These are phyloP conservation scores for Leccinum olivaceopallidum DNA, from an alignment of 768 basidiomycete species.

Conservation along the genomic window DNA sequence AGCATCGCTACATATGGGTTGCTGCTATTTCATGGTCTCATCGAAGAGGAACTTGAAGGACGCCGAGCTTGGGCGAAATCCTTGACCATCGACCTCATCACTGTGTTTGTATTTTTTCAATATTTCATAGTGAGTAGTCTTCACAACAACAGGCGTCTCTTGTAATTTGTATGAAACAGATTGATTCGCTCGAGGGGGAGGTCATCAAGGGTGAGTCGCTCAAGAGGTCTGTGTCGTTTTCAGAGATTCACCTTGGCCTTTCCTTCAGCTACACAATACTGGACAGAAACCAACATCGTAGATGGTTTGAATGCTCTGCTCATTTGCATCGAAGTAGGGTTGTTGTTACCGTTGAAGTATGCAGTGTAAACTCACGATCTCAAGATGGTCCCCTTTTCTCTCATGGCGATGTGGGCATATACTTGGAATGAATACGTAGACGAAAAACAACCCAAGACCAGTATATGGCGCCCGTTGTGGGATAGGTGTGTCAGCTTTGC, in stretches of 20 bases:
- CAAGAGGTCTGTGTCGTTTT: background rate
- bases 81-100: too few species aligned
- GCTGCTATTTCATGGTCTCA: conserved; percentile 79
- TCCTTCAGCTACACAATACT: conserved; percentile 68
- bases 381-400: conserved; percentile 83
- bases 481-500: conserved; percentile 41
- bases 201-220: conserved; percentile 60
- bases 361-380: conserved; percentile 6
- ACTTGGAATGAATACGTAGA: conserved; percentile 62
- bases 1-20: conserved; percentile 87
- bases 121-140: conserved; percentile 59
- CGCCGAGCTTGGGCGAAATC: too few species aligned
- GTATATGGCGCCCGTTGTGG: conserved; percentile 69
- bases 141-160: background rate
- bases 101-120: conserved; percentile 87
- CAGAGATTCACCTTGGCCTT: background rate
- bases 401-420: conserved; percentile 85
- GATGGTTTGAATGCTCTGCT: conserved; percentile 82
- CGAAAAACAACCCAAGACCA: conserved; percentile 44
- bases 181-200: conserved; percentile 60
- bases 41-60: conserved; percentile 72
- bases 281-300: conserved; percentile 83
- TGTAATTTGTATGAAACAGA: conserved; percentile 39
- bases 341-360: background rate
- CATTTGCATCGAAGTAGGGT: conserved; percentile 76